Evolutionary conservation across 2,329 filamentous ascomycete species (phyloP), one percentile per base, ranked within the genome.

Genomic region (Microcera coccophila): DNA sequence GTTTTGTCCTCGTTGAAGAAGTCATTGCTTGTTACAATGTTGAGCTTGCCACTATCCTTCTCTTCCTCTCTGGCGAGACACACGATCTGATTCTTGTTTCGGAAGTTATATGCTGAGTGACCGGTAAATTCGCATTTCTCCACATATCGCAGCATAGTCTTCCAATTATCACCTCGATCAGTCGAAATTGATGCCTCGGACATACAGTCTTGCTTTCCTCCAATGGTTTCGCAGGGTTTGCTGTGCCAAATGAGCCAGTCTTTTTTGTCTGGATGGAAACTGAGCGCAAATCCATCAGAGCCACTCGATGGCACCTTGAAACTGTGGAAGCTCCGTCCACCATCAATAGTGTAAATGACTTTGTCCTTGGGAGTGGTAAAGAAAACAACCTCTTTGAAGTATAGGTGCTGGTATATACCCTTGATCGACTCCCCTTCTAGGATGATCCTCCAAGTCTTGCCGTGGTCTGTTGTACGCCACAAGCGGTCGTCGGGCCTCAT

Each of bases 171-270:
- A 22, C 91, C 91, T 39, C 88, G 85, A 59, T 95, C 88, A 22
- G 72, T 82, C 26, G 87, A 89, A 44, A 88, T 74, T 34, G 86
- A 89, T 2, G 90, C 88, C 48, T 86, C 80, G 1, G 74, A 74
- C 55, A 87, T 84, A 63, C 90, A 96, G 24, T 78, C 63, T 21
- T 70, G 67, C 14, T 65, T 68, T 5, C 64, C 63, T 10, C 71
- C 72, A 3, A 69, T 62, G 22, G 64, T 64, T 33, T 82, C 78
- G 61, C 88, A 94, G 48, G 84, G 78, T 50, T 81, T 70, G 29
- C 90, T 91, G 37, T 85, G 81, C 90, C 90, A 97, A 48, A 98
- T 86, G 33, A 97, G 73, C 89, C 90, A 96, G 58, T 95, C 86
- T 61, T 84, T 85, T 57, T 85, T 79, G 53, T 85, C 81, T 1